A percentile compares a stretch with the other conserved stretches of the same genome.
Conservation (phyloP, 805 yeast genomes). For the Saccharomycopsis fermentans region DNA sequence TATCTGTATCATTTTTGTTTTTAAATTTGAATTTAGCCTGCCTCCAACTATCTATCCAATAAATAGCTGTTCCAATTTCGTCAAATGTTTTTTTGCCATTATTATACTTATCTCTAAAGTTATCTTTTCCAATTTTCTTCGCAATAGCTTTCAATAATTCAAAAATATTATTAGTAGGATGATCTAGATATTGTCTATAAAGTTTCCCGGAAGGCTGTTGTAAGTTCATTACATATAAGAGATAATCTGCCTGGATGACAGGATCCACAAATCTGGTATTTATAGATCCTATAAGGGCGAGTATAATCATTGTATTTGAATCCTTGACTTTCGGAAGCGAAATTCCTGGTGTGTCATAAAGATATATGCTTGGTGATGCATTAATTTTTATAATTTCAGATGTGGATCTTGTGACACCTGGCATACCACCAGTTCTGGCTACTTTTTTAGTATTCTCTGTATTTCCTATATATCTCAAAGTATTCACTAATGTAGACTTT, state of each 20-base stretch:
- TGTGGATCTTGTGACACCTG: constrained; percentile 81
- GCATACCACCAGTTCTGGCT: constrained; percentile 75
- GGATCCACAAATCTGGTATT: constrained; percentile 67
- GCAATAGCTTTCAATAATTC: constrained; percentile 44
- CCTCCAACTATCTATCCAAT: constrained; percentile 53
- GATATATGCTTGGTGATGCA: constrained; percentile 49
- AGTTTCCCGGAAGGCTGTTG: constrained; percentile 37
- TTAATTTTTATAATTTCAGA: constrained; percentile 63
- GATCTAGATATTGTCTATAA: constrained; percentile 32
- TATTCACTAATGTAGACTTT: constrained; percentile 77
- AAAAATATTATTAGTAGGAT: constrained; percentile 66
- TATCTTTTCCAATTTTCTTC: constrained; percentile 25
- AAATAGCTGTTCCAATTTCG: constrained; percentile 51
- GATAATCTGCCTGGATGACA: constrained; percentile 74
- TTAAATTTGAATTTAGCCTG: constrained; percentile 33
- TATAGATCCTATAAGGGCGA: constrained; percentile 69
- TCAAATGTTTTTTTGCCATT: constrained; percentile 30
- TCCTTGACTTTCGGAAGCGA: constrained; percentile 64
- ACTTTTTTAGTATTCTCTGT: constrained; percentile 41
- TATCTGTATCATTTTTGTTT: constrained; percentile 21
- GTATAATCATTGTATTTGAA: constrained; percentile 60
- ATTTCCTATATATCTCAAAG: constrained; percentile 36
- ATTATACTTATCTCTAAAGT: constrained; percentile 18
- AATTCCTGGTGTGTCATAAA: constrained; percentile 92
- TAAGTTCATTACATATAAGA: constrained; percentile 62